Base-by-base conservation (phyloP, 352 stramenopile genomes). In the Globisporangium ultimum region DNA sequence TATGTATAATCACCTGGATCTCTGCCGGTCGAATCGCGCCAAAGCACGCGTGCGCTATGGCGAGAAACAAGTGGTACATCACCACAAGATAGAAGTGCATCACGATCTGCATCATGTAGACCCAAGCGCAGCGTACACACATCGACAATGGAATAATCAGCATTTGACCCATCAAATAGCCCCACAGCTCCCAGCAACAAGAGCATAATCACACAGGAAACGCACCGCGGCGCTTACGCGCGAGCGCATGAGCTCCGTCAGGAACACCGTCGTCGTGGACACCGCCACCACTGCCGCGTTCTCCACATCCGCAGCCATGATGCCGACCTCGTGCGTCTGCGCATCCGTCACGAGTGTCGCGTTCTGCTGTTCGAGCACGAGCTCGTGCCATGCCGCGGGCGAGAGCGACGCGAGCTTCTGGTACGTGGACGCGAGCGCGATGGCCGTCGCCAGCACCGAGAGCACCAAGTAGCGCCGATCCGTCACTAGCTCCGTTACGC, bases 61-160 rank as follows among this genome's bases (percentile, higher is more conserved):
- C 60, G 24, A 91, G 48, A 54, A 89, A 89, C 18, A 74, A 46
- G 43, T 89, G 71, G 45, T 91, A 91, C 64, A 89, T 76, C 55
- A 73, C 47, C 48, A 91, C 72, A 13, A 86, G 68, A 63, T 89
- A 80, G 52, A 84, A 88, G 49, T 91, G 82, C 38, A 89, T 61
- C 46, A 86, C 66, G 51, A 89, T 89, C 79, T 89, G 55, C 61
- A 68, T 48, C 40, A 42, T 6, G 48, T 48, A 40, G 13, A 13
- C 11, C 38, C 22, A 3, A 55, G 43, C 32, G 45, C 3, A 64
- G 50, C 46, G 38, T 32, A 42, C 22, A 60, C 14, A 8, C 12
- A 6, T 20, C 22, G 2, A 11, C 13, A 14, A 10, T 34, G 13
- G n/a, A n/a, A 20, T n/a, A 8, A 36, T 60, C 7, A 28, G 17